Evolutionary conservation across 805 yeast species (phyloP), one percentile per base, ranked within the genome.

Genomic region (Jamesozyma jinghongensis): DNA sequence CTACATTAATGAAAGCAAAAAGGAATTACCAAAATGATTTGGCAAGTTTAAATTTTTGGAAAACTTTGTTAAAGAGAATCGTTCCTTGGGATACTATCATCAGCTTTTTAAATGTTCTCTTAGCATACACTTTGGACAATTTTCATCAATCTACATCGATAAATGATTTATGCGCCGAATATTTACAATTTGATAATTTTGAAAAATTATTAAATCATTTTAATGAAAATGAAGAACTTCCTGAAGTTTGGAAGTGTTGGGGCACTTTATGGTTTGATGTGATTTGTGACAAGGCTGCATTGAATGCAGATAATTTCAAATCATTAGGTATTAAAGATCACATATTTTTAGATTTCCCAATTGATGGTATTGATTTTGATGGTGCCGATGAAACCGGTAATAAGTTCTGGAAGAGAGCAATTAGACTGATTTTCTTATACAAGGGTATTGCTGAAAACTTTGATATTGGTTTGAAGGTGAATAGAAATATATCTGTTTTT

Each of bases 171-270:
- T 56, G 51, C 52, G 49, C 45, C 43, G 46, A 47, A 17, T 55
- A 56, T 38, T 48, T 51, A 22, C 31, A 41, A 3, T 46, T 53
- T 19, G 36, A 31, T 14, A 25, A 14, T 48, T 51, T 67, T n/a
- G 62, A 67, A 0, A 64, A 68, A 38, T 58, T 69, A 33, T 47
- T 81, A n/a, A 64, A 68, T 4, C 57, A 71, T 48, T 78, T 76
- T 50, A 70, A 75, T 47, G 67, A 73, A 37, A 70, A 74, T 54
- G 90, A 82, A 55, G 73, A 67, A 34, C 63, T 83, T 37, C 77
- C 83, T 33, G 94, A 84, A 59, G 81, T 79, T 17, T 83, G 88
- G 88, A 79, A 79, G 54, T 78, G 87, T 52, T 82, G 90, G 86
- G 94, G 94, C 2, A 74, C 86, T 0, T 56, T 84, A 32, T 83